Conservation (phyloP, 768 basidiomycete genomes). For the Lanmaoa rubissima region DNA sequence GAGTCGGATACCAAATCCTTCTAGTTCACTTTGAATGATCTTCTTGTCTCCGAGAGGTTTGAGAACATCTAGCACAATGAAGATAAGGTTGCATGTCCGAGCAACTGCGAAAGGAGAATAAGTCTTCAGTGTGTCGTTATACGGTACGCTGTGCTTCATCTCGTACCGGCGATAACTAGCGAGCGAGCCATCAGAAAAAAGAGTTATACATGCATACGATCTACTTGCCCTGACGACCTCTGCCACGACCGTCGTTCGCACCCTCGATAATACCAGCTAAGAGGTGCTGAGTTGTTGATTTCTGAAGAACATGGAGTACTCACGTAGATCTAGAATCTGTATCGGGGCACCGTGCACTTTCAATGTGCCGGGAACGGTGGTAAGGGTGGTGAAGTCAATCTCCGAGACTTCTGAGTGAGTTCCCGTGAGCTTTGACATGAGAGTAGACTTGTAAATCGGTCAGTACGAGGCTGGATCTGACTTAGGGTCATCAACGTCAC, state of each 20-base stretch:
- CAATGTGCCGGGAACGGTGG: slow-evolving; percentile 92
- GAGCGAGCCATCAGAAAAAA: slow-evolving; percentile 9
- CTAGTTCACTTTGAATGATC: slow-evolving; percentile 87
- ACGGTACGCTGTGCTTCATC: slow-evolving; percentile 5
- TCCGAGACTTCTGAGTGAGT: slow-evolving; percentile 95
- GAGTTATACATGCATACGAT: slow-evolving; percentile 15
- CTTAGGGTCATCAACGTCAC: slow-evolving; percentile 35
- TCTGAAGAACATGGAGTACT: slow-evolving; percentile 28
- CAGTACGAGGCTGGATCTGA: slow-evolving; percentile 1
- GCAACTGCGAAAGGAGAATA: slow-evolving; percentile 58
- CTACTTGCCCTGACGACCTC: slow-evolving; percentile 86
- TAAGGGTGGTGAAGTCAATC: slow-evolving; percentile 95
- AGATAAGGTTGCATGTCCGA: slow-evolving; percentile 96
- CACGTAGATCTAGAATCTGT: slow-evolving; percentile 90
- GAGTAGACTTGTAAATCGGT: slow-evolving; percentile 59
- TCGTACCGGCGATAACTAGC: slow-evolving; percentile 74
- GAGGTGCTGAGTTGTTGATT: slow-evolving; percentile 14
- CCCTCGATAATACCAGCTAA: slow-evolving; percentile 97
- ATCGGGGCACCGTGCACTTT: slow-evolving; percentile 96
- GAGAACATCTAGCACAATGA: slow-evolving; percentile 96
- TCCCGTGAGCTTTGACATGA: slow-evolving; percentile 95
- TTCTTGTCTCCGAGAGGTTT: slow-evolving; percentile 97
- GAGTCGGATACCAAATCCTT: slow-evolving; percentile 96
- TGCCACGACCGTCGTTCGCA: slow-evolving; percentile 91
- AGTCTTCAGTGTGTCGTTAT: background rate